A percentile compares a stretch with the other conserved stretches of the same genome.
Evolutionary conservation across 139 green algal species (phyloP).

Genomic region (Chlorella vulgaris): DNA sequence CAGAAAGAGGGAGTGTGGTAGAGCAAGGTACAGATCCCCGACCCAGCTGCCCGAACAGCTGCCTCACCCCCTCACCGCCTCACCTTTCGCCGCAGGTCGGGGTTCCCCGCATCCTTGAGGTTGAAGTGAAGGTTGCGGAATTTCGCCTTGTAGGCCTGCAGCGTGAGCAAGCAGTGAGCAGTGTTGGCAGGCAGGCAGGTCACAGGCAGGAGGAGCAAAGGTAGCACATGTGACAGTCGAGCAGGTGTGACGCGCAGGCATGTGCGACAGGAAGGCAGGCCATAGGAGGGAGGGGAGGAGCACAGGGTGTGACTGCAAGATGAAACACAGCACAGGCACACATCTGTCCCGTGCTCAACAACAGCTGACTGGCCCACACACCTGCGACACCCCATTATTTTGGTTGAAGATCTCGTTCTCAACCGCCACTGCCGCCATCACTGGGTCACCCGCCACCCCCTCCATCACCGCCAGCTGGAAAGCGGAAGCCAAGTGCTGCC

Average conservation of each 20-base stretch:
- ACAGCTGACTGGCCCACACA: not conserved
- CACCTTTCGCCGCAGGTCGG: slow-evolving; percentile 66
- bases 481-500: slow-evolving; percentile 54
- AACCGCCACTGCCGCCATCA: slow-evolving; percentile 27
- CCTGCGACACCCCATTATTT: slow-evolving; percentile 55
- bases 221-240: too few species aligned
- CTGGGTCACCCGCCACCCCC: not conserved
- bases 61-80: too few species aligned
- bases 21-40: too few species aligned
- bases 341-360: not conserved
- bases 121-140: slow-evolving; percentile 94
- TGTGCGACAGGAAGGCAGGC: not conserved
- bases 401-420: slow-evolving; percentile 36
- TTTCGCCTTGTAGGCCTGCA: slow-evolving; percentile 90
- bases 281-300: too few species aligned
- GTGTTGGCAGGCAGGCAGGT: not conserved
- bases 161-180: not conserved
- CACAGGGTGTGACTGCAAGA: too few species aligned
- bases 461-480: slow-evolving; percentile 40
- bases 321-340: too few species aligned
- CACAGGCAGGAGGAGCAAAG: not conserved
- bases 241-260: too few species aligned
- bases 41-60: too few species aligned
- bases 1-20: too few species aligned
- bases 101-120: slow-evolving; percentile 93